A percentile compares a stretch with the other conserved stretches of the same genome.
These are phyloP conservation scores for Suhomyces taliae DNA, from an alignment of 1,139 yeast species.

Conservation along the genomic window DNA sequence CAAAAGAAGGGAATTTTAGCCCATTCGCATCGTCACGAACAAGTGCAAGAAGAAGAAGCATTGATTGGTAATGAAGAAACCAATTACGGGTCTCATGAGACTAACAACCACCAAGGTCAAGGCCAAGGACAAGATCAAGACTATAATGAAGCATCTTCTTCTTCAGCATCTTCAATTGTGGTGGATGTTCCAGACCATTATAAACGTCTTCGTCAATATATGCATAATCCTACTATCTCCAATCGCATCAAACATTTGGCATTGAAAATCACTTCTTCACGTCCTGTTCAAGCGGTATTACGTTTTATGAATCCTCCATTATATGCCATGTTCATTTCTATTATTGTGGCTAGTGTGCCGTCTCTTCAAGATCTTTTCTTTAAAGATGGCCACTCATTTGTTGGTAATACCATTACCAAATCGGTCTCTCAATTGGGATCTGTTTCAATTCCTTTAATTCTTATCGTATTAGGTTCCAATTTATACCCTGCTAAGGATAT, in stretches of 20 bases:
- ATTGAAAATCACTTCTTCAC: conserved; percentile 2
- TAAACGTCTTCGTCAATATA: conserved; percentile 7
- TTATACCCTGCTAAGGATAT: conserved; percentile 65
- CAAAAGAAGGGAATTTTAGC: conserved; percentile 7
- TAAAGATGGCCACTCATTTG: conserved; percentile 48
- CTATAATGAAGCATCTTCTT: neutral
- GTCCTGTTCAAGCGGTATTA: conserved; percentile 25
- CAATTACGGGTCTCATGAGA: neutral
- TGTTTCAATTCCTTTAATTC: conserved; percentile 76
- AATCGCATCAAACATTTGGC: conserved; percentile 1
- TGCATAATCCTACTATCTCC: conserved; percentile 2
- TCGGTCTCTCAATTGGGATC: conserved; percentile 80
- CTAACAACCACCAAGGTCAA: neutral
- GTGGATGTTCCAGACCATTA: conserved; percentile 6
- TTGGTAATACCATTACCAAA: conserved; percentile 73
- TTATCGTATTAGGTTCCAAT: conserved; percentile 76
- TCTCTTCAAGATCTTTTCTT: conserved; percentile 65
- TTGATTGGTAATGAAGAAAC: neutral
- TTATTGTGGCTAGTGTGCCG: conserved; percentile 81
- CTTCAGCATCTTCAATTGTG: conserved; percentile 7
- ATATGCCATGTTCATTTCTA: conserved; percentile 85
- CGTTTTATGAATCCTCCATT: conserved; percentile 90
- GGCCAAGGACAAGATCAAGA: neutral
- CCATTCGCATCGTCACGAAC: conserved; percentile 9
- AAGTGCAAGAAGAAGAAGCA: conserved; percentile 12